A percentile compares a stretch with the other conserved stretches of the same genome.
phyloP scores from a whole-genome alignment of 352 stramenopile species.

The Phytophthora capsici region DNA sequence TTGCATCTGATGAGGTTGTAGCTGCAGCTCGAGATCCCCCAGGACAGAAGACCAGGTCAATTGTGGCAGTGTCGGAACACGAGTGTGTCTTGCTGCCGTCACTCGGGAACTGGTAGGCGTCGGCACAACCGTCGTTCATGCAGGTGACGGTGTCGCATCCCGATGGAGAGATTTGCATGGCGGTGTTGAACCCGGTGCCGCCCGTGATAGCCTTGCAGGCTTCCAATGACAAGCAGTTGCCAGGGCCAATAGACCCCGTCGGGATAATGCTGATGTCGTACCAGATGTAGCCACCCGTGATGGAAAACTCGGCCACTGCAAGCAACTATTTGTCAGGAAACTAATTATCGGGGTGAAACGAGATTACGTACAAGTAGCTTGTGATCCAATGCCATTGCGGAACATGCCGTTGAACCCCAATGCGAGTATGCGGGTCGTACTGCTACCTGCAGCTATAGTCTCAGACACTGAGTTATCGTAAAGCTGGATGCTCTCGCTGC shows the following conservation, averaged over 20 bases:
- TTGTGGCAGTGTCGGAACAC: constrained; percentile 46
- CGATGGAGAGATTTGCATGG: constrained; percentile 53
- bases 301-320: constrained; percentile 56
- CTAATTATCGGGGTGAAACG: neutral
- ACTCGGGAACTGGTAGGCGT: constrained; percentile 64
- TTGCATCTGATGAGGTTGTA: neutral
- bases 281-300: constrained; percentile 40
- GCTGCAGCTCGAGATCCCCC: constrained; percentile 25
- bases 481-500: constrained; percentile 49
- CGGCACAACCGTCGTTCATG: constrained; percentile 42
- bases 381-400: constrained; percentile 47
- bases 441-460: constrained; percentile 42
- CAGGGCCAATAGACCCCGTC: constrained; percentile 37
- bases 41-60: constrained; percentile 69
- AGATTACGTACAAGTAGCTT: constrained; percentile 46
- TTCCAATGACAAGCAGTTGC: constrained; percentile 44
- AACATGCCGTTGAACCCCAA: constrained; percentile 67
- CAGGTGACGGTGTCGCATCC: constrained; percentile 55
- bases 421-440: constrained; percentile 40
- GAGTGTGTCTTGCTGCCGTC: constrained; percentile 63
- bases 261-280: constrained; percentile 68
- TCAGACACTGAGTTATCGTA: constrained; percentile 64
- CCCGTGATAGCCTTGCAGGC: constrained; percentile 52
- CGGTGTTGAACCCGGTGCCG: constrained; percentile 60
- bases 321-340: constrained; percentile 10